Evolutionary conservation across 306 rosid genomes (phyloP), one percentile per base, ranked within the genome.

Genomic region (Cyamopsis tetragonoloba): DNA sequence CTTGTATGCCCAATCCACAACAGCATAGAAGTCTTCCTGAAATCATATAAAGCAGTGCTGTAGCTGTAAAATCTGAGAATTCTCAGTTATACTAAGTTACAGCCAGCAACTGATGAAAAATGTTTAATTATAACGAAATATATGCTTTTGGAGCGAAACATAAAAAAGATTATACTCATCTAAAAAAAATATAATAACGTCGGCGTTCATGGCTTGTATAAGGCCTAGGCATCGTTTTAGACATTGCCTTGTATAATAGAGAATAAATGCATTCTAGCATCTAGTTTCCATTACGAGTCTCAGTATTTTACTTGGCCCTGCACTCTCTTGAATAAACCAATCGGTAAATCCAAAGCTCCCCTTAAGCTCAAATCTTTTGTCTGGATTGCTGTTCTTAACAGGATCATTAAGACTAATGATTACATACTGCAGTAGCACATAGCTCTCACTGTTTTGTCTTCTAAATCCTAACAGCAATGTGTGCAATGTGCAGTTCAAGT

Each of bases 1-100:
- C 87, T 90, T 95, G 89, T 95, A 95, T 22, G 99, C 99, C 99
- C 99, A 93, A 71, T 93, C 97, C 75, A 93, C 96, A 18, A 95
- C 92, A 54, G 96, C 97, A 86, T 90, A 95, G 55, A 90, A 90
- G 77, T 95, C 99, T 51, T 95, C 99, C 99, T 95, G 92, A 77
- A 83, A 83, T 73, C 75, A 88, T 34, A 76, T 4, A 55, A 49
- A 72, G 56, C 26, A 70, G 5, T 2, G 50, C 43, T 47, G 38
- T 24, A 46, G 28, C 59, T 32, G 63, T 65, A 47, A 79, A 61
- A 5, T 18, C 38, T 34, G 55, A n/a, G n/a, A 37, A 34, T 48
- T 42, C 49, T 75, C 3, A 35, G 34, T 60, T 24, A 61, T 15
- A 41, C 23, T 61, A 43, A 44, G 61, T 46, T 65, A 68, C 56